Evolutionary conservation across 148 eudicot species (phyloP), one percentile per base, ranked within the genome.

Genomic region (Rhododendron vialii): DNA sequence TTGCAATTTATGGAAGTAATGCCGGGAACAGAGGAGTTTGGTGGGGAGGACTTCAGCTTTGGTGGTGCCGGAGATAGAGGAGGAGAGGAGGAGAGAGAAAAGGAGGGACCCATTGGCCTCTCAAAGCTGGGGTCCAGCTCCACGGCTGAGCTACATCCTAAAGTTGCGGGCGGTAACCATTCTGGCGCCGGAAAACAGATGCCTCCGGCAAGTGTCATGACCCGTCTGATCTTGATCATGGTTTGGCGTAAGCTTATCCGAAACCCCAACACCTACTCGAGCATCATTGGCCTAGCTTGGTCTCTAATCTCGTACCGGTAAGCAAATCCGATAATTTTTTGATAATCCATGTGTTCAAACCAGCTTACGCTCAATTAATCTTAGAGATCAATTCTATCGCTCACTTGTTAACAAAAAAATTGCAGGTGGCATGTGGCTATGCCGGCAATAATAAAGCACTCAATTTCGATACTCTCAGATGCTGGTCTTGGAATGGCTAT

Each of bases 401-500:
- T 41, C 43, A 41, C 43, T 41, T 41, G 7, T 41, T 41, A 41
- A 41, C 45, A 20, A 33, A 4, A 4, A 35, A 83, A 28, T 82
- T 90, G 91, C 91, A 96, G 98, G 92, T 96, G 94, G 95, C 86
- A 94, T 91, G 95, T 96, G 92, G 80, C 79, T 26, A 94, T 96
- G 98, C 98, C 98, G 1, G 88, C 81, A 89, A 92, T 96, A 83
- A 28, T 96, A 71, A 87, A 84, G 84, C 69, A 86, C 20, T 96
- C 98, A 10, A 96, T 96, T 45, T 88, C 93, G 3, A 96, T 96
- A 79, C 91, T 96, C 36, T 96, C 98, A 1, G 95, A 96, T 90
- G 98, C 98, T 83, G 98, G 98, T 2, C 98, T 96, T 63, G 98
- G 98, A 81, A 94, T 96, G 98, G 98, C 98, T 83, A 96, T 96